A percentile compares a stretch with the other conserved stretches of the same genome.
Evolutionary conservation across 164 flowering plant species (phyloP).

Genomic region (Sedum album): DNA sequence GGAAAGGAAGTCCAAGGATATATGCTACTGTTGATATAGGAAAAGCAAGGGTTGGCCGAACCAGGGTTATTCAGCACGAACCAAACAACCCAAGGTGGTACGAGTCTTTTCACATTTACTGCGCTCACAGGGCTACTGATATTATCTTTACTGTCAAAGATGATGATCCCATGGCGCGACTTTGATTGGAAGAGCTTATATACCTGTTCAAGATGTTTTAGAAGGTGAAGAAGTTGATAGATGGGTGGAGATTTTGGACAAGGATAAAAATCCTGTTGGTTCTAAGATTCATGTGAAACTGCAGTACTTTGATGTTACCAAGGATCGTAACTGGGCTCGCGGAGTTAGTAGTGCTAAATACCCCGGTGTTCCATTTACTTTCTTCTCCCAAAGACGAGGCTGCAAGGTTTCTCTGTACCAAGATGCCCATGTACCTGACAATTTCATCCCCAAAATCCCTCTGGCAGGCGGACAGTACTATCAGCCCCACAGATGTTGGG

Average conservation of each 20-base stretch:
- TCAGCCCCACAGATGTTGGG: slow-evolving; percentile 75
- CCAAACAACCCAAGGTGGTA: slow-evolving; percentile 40
- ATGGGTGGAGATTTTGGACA: slow-evolving; percentile 39
- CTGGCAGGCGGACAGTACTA: slow-evolving; percentile 52
- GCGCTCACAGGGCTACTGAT: slow-evolving; percentile 46
- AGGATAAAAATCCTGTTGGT: slow-evolving; percentile 39
- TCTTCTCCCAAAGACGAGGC: slow-evolving; percentile 56
- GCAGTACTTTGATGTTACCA: slow-evolving; percentile 45
- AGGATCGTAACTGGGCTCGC: slow-evolving; percentile 40
- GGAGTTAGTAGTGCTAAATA: slow-evolving; percentile 45
- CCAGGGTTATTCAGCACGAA: slow-evolving; percentile 25
- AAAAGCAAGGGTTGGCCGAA: slow-evolving; percentile 46
- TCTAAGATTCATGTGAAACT: slow-evolving; percentile 64
- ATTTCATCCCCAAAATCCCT: slow-evolving; percentile 56
- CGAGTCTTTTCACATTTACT: slow-evolving; percentile 54
- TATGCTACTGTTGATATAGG: slow-evolving; percentile 64
- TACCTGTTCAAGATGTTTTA: slow-evolving; percentile 35
- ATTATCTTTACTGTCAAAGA: slow-evolving; percentile 49
- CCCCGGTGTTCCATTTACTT: slow-evolving; percentile 72
- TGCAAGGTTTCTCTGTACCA: slow-evolving; percentile 72
- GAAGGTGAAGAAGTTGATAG: slow-evolving; percentile 27
- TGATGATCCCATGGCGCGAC: slow-evolving; percentile 40
- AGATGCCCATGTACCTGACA: slow-evolving; percentile 72
- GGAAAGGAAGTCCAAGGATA: slow-evolving; percentile 5
- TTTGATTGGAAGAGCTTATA: slow-evolving; percentile 54